Conservation (phyloP, 139 green algal species). For the Tetraselmis striata region DNA sequence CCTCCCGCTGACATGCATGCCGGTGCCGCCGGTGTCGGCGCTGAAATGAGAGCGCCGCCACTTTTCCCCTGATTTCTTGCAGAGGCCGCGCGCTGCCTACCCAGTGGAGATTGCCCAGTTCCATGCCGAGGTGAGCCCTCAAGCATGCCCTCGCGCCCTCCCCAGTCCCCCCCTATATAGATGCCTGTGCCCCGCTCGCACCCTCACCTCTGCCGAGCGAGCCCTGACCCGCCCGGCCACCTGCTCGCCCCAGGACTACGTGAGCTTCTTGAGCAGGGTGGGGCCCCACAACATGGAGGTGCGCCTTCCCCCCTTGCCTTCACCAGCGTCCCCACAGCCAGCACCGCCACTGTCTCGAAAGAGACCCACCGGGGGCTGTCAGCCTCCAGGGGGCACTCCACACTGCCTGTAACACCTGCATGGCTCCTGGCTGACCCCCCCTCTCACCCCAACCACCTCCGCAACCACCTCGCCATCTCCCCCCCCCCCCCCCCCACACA, state of each 20-base stretch:
- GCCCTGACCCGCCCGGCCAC: too few relatives aligned
- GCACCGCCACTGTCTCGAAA: too few relatives aligned
- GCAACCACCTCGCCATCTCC: neutral
- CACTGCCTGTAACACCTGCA: neutral
- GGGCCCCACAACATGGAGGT: constrained; percentile 57
- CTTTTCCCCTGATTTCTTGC: too few relatives aligned
- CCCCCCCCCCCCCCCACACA: neutral
- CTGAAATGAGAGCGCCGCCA: too few relatives aligned
- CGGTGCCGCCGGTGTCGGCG: too few relatives aligned
- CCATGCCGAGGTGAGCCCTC: constrained; percentile 57
- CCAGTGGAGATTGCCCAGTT: constrained; percentile 78
- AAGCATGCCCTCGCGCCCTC: too few relatives aligned
- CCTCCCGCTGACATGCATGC: neutral
- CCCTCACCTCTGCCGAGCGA: too few relatives aligned
- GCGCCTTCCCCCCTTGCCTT: neutral
- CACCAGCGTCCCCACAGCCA: too few relatives aligned
- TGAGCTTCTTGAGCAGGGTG: constrained; percentile 71
- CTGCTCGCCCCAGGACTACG: constrained; percentile 66
- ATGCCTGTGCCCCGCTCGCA: too few relatives aligned
- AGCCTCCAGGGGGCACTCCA: neutral
- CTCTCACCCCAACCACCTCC: too few relatives aligned
- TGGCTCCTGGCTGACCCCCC: too few relatives aligned
- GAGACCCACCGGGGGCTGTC: neutral
- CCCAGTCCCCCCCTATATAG: too few relatives aligned
- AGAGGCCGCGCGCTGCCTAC: constrained; percentile 67